Conservation (phyloP, 2,329 filamentous ascomycete species). For the Cladosporium sp. region DNA sequence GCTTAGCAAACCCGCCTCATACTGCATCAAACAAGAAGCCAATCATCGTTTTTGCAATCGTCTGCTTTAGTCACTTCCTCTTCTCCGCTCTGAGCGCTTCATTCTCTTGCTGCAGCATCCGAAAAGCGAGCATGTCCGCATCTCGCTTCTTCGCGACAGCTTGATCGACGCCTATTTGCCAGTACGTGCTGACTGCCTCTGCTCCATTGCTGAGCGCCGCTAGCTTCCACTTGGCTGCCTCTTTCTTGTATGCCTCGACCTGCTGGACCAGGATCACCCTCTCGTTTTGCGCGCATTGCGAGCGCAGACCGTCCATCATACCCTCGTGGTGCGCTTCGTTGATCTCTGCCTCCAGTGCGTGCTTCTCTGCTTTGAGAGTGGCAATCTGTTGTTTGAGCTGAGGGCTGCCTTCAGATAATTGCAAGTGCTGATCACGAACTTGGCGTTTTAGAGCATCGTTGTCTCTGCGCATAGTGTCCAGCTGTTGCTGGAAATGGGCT, state of each 20-base stretch:
- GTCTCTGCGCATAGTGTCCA: neutral
- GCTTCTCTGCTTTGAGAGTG: neutral
- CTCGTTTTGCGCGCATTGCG: conserved; percentile 8
- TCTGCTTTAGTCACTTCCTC: neutral
- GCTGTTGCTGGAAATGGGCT: neutral
- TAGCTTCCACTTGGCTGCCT: conserved; percentile 18
- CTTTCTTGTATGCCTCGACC: conserved; percentile 16
- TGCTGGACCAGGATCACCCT: conserved; percentile 15
- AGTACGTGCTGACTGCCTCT: conserved; percentile 16
- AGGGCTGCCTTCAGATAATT: neutral
- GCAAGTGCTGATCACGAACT: neutral
- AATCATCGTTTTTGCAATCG: too few species aligned
- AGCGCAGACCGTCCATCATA: neutral
- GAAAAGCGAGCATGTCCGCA: conserved; percentile 19
- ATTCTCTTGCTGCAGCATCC: conserved; percentile 14
- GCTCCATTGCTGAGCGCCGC: conserved; percentile 17
- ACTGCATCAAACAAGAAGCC: too few species aligned
- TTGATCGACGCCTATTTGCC: conserved; percentile 21
- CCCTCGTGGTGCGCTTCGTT: neutral
- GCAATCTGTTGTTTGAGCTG: neutral
- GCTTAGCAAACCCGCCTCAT: too few species aligned
- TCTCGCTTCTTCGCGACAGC: conserved; percentile 22
- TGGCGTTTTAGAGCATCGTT: neutral
- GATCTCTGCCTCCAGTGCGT: neutral
- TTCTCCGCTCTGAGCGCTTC: neutral